Base-by-base conservation (phyloP, 805 yeast species). In the Candida corydali region DNA sequence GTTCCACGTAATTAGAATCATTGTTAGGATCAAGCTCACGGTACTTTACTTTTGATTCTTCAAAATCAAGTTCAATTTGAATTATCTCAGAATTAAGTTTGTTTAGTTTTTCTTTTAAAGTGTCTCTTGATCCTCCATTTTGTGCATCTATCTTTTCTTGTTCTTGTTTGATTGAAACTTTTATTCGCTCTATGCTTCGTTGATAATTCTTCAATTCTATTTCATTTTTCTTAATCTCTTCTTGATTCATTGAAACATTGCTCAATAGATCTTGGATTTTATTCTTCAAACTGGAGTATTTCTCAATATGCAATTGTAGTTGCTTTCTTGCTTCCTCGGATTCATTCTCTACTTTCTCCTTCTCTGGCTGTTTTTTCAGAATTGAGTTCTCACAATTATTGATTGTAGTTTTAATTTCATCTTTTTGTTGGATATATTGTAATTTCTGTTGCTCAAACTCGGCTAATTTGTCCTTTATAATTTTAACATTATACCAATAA, bases 51-150 rank as follows among this genome's bases (percentile, higher is more conserved):
- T 47, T 52, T 25, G 46, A 32, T 26, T 36, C 37, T 9, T 39
- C 42, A 29, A 43, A 44, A 35, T 44, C 35, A 10, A 49, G 42
- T 33, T 61, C 57, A 11, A 63, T 37, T 14, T 52, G 45, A 4
- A 34, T 37, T 17, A 63, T 44, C 14, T 48, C 40, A 11, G 38
- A 47, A 34, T 46, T 44, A 15, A 54, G 43, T 5, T 37, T 32
- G 15, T 35, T 40, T 5, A 56, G 40, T 12, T 47, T 45, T 19
- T 46, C 41, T 8, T 48, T 41, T 24, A 69, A 43, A 10, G 43
- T 49, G 18, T 66, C 70, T 32, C 61, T 65, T 4, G 69, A 60
- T 1, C 73, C 76, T 11, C 76, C 78, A 43, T 59, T 65, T 42
- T 73, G 78, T 2, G 32, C 33, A 5, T 39, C 41, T 5, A 65